Base-by-base conservation (phyloP, 495 filamentous ascomycete species). In the Penicillium flavigenum region DNA sequence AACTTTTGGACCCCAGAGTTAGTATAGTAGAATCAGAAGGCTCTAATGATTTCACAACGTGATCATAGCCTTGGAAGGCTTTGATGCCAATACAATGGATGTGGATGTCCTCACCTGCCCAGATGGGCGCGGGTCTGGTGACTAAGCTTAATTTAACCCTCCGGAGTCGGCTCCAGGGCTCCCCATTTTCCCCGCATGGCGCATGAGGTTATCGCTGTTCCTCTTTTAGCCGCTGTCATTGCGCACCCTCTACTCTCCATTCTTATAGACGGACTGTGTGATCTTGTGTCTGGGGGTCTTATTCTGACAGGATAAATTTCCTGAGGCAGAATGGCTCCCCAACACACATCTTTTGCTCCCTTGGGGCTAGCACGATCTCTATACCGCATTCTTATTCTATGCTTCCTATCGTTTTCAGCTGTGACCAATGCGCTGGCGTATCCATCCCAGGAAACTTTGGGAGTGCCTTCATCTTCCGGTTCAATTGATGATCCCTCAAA, bases 391-490 rank as follows among this genome's bases (percentile, higher is more conserved):
- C 47, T 74, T 43, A 62, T 50, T 16, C 52, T 75, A 57, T 60
- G 57, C 52, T 34, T 66, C 27, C 50, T 66, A 52, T 63, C 59
- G 34, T 42, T 69, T 46, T 49, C 57, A 24, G 36, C 38, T 31
- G 53, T 38, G 57, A 57, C 61, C 53, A 64, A 72, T 67, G 67
- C 70, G 61, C 68, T 71, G 63, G 66, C 64, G 53, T 61, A 65
- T 56, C 59, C 54, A 39, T 59, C 60, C 29, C 75, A 75, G 54
- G 64, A 65, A 36, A 55, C 61, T 16, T 56, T 71, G 16, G 53
- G 48, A 16, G 20, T 14, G 5, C 17, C 14, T 19, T 16, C 26
- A 42, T 50, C 5, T 11, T 38, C 46, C 9, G 20, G 16, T 29
- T 8, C 49, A 3, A 24, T 52, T 11, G 51, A 54, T 36, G 57